A percentile compares a stretch with the other conserved stretches of the same genome.
These are phyloP conservation scores for Plectosphaerella sp. DNA, from an alignment of 2,329 filamentous ascomycete species.

Conservation along the genomic window DNA sequence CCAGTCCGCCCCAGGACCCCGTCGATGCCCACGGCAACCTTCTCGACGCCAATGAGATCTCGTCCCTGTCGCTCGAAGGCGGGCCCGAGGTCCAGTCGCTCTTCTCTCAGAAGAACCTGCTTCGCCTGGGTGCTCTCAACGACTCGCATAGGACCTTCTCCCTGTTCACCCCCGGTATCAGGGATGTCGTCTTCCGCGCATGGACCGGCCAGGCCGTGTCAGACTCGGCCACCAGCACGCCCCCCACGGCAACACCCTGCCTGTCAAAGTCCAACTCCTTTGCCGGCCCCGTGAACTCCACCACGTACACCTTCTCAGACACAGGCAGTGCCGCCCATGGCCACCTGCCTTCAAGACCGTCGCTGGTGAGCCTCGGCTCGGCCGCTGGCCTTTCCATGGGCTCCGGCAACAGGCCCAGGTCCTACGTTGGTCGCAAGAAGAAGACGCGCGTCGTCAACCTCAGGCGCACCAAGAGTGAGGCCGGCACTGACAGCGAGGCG, in stretches of 20 bases:
- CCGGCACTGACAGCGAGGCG: constrained; percentile 46
- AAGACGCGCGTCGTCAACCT: constrained; percentile 82
- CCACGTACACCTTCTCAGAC: constrained; percentile 71
- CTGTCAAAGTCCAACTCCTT: constrained; percentile 62
- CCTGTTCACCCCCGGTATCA: constrained; percentile 85
- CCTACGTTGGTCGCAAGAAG: constrained; percentile 66
- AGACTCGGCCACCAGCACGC: constrained; percentile 44
- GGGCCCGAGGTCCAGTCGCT: constrained; percentile 79
- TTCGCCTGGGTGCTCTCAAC: constrained; percentile 75
- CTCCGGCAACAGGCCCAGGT: constrained; percentile 51
- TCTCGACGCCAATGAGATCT: constrained; percentile 70
- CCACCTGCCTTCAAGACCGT: constrained; percentile 63
- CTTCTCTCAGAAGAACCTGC: constrained; percentile 91
- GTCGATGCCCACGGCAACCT: constrained; percentile 77
- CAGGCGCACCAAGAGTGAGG: constrained; percentile 55
- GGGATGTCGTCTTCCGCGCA: constrained; percentile 85
- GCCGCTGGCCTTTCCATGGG: constrained; percentile 61
- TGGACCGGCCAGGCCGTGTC: constrained; percentile 76
- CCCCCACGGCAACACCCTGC: constrained; percentile 44
- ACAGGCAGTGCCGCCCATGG: constrained; percentile 60
- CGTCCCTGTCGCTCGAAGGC: constrained; percentile 73
- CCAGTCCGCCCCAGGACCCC: constrained; percentile 74
- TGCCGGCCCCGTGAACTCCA: constrained; percentile 47
- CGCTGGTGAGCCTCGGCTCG: constrained; percentile 58
- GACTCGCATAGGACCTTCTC: constrained; percentile 89